Evolutionary conservation across 495 filamentous ascomycete genomes (phyloP), one percentile per base, ranked within the genome.

Genomic region (Aeminium ludgeri): DNA sequence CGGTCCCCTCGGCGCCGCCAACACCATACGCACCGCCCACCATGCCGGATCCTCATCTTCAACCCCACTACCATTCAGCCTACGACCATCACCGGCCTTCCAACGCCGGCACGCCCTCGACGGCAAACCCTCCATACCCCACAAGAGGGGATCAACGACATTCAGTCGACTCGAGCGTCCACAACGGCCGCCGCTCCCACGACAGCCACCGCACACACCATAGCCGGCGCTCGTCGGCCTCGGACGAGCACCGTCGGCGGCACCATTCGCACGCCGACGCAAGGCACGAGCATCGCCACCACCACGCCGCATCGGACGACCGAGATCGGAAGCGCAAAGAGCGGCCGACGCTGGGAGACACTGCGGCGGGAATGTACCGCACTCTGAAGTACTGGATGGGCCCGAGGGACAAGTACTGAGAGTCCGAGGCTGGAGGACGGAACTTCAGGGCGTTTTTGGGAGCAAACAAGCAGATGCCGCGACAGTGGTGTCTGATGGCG

Each of bases 351-450:
- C 13, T 34, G 12, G 44, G 36, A 3, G 44, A 46, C 29, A 35
- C 37, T 3, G 2, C 41, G n/a, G 40, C 20, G 18, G 18, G 3
- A 2, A 30, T 46, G 10, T 46, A 13, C 12, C 36, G 23, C n/a
- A 17, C 15, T 3, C 15, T 46, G 5, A 46, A 45, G 30, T 17
- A 39, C 25, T 35, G 34, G 12, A 23, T 45, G 25, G 36, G 41
- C 13, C 41, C 41, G 34, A 36, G 41, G 34, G 41, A 43, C 27
- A 43, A 43, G 41, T 34, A 34, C 27, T 36, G 32, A 36, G 15
- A 30, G 17, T 16, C n/a, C n/a, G 16, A 20, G 15, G 7, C 2
- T 38, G 36, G 11, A 6, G 18, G 33, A 35, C 7, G 28, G 28
- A 7, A 7, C 28, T 30, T 30, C 28, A n/a, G n/a, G n/a, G n/a